These are phyloP conservation scores for Eucalyptus cloeziana DNA, from an alignment of 345 rosid genomes.

Conservation along the genomic window DNA sequence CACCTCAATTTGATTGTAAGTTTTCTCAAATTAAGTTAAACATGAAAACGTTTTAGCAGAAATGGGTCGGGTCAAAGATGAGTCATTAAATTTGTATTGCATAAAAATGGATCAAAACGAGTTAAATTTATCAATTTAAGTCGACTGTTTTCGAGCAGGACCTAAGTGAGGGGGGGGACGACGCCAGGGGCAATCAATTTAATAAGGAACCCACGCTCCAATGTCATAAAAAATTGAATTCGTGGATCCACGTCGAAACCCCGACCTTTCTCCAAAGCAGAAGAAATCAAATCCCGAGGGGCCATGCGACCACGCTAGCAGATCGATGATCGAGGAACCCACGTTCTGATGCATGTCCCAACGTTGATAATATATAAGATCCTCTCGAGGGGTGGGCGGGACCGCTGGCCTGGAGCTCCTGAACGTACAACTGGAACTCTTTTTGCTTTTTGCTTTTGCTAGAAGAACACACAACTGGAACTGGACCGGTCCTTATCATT, in stretches of 20 bases:
- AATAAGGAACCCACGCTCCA: background rate
- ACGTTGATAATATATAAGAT: no score
- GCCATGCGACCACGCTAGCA: background rate
- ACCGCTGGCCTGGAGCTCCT: background rate
- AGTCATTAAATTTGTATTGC: rapidly evolving
- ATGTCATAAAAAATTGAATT: background rate
- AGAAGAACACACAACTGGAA: background rate
- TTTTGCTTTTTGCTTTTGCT: no score
- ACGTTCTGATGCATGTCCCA: background rate
- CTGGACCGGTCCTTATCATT: background rate
- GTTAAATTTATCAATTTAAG: no score
- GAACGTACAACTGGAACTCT: background rate
- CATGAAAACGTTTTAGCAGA: rapidly evolving
- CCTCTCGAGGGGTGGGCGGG: background rate
- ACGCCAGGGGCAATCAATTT: background rate
- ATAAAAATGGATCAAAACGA: rapidly evolving
- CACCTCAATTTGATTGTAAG: no score
- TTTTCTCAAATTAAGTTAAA: no score
- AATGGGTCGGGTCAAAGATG: rapidly evolving
- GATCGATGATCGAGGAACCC: background rate
- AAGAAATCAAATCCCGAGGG: background rate
- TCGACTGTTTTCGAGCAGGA: rapidly evolving
- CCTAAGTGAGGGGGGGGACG: background rate
- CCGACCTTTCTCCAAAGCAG: background rate
- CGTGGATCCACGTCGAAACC: background rate